A percentile compares a stretch with the other conserved stretches of the same genome.
Conservation (phyloP, 768 basidiomycete genomes). For the Pleurotus djamor region DNA sequence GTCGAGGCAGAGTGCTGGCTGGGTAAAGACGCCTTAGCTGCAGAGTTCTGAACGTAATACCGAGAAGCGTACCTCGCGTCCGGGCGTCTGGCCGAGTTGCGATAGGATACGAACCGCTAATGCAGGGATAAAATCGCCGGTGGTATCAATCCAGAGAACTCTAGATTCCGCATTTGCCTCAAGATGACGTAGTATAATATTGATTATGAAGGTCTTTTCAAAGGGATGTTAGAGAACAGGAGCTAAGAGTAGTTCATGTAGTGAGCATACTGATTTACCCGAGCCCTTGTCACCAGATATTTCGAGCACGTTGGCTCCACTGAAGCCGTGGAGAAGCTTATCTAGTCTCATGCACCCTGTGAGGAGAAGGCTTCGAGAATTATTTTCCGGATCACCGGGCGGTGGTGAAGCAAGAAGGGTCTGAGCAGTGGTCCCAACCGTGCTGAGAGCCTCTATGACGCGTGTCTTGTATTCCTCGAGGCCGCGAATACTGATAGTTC, state of each 20-base stretch:
- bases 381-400: conserved; percentile 12
- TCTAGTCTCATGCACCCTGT: conserved; percentile 52
- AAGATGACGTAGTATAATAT: conserved; percentile 56
- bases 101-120: no score
- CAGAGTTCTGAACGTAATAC: conserved; percentile 11
- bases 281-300: conserved; percentile 63
- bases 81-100: background rate
- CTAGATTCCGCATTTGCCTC: conserved; percentile 26
- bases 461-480: conserved; percentile 36
- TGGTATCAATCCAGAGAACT: conserved; percentile 72
- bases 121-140: conserved; percentile 58
- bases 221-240: conserved; percentile 1
- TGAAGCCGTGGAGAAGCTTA: conserved; percentile 46
- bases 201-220: conserved; percentile 55
- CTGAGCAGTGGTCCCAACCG: conserved; percentile 33
- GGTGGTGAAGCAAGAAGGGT: conserved; percentile 18
- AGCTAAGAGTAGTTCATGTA: background rate
- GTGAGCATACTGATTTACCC: conserved; percentile 63
- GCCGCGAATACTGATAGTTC: conserved; percentile 45
- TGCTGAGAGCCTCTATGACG: conserved; percentile 41
- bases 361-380: conserved; percentile 17
- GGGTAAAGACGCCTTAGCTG: conserved; percentile 6
- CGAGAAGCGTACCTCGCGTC: conserved; percentile 18
- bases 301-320: conserved; percentile 56
- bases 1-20: conserved; percentile 36